phyloP scores from a whole-genome alignment of 352 stramenopile species.

The Phytophthora fragariae region DNA sequence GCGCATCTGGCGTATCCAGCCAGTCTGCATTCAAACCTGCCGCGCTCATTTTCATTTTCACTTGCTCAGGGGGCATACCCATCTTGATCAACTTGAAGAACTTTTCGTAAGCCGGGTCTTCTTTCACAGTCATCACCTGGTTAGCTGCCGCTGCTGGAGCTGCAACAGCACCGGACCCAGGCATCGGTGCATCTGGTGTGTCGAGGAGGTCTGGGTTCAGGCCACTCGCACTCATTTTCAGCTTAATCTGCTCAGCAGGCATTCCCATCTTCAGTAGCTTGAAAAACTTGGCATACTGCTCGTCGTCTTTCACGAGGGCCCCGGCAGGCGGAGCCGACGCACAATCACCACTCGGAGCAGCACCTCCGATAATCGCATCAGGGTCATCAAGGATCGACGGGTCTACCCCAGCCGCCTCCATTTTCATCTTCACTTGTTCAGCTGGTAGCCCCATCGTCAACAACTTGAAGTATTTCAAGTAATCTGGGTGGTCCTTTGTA shows the following conservation, averaged over 20 bases:
- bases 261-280: conserved; percentile 97
- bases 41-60: conserved; percentile 93
- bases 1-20: conserved; percentile 73
- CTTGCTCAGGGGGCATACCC: conserved; percentile 89
- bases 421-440: conserved; percentile 90
- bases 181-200: conserved; percentile 83
- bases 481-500: conserved; percentile 80
- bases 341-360: conserved; percentile 9
- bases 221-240: conserved; percentile 95
- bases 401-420: conserved; percentile 78
- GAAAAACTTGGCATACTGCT: conserved; percentile 95
- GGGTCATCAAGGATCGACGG: conserved; percentile 71
- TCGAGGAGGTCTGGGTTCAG: conserved; percentile 93
- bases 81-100: conserved; percentile 97
- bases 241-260: conserved; percentile 93
- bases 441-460: conserved; percentile 79
- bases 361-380: conserved; percentile 69
- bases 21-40: conserved; percentile 73
- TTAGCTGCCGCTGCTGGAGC: conserved; percentile 4
- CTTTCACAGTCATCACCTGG: conserved; percentile 83
- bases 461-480: conserved; percentile 87
- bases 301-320: conserved; percentile 72
- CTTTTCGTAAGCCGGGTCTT: conserved; percentile 93
- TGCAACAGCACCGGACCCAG: conserved; percentile 48
- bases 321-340: conserved; percentile 9